phyloP scores from a whole-genome alignment of 2,329 filamentous ascomycete genomes.

The Sporothrix variecibatus region DNA sequence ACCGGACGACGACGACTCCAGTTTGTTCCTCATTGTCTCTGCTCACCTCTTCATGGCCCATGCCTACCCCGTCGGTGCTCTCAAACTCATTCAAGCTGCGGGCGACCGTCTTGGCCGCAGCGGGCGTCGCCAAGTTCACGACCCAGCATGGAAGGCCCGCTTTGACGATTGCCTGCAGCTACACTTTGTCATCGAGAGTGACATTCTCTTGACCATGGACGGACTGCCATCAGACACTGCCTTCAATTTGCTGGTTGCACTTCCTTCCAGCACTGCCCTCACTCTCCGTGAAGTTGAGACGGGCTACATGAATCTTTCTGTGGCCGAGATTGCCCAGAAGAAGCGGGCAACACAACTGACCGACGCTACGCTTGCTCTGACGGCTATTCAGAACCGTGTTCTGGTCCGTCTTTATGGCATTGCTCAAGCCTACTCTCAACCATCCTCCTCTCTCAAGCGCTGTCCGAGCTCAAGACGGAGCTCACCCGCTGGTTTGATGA shows the following conservation, averaged over 20 bases:
- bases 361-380: neutral
- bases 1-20: neutral
- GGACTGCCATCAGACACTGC: neutral
- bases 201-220: neutral
- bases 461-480: slow-evolving; percentile 1
- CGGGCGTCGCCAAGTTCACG: neutral
- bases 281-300: neutral
- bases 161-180: neutral
- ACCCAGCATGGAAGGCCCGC: neutral
- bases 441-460: neutral
- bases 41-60: neutral
- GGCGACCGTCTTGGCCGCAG: neutral
- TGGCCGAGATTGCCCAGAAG: neutral
- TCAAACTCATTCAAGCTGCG: neutral
- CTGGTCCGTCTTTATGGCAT: neutral
- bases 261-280: neutral
- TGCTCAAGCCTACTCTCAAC: neutral
- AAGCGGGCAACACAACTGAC: neutral
- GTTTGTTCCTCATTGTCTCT: neutral
- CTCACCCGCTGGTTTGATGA: slow-evolving; percentile 5
- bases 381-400: neutral
- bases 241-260: neutral
- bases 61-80: neutral
- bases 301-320: slow-evolving; percentile 5
- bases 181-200: neutral